These are phyloP conservation scores for Colletotrichum sublineola DNA, from an alignment of 2,329 filamentous ascomycete genomes.

Conservation along the genomic window DNA sequence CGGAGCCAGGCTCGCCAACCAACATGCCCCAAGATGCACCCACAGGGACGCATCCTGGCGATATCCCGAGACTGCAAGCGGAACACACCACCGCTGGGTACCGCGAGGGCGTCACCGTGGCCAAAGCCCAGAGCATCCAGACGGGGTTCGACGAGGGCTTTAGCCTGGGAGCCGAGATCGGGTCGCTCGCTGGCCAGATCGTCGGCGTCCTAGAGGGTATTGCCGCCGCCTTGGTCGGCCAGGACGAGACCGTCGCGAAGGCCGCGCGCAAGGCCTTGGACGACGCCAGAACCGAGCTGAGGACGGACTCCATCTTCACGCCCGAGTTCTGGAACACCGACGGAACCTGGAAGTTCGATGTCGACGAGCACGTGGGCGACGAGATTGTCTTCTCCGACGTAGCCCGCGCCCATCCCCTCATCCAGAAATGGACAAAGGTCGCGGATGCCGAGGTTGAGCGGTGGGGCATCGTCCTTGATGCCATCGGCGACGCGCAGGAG, in stretches of 20 bases:
- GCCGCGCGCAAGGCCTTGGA: constrained; percentile 51
- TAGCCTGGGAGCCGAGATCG: constrained; percentile 84
- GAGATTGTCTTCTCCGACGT: constrained; percentile 72
- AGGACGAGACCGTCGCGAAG: constrained; percentile 43
- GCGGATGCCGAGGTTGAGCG: constrained; percentile 49
- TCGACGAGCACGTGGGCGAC: constrained; percentile 55
- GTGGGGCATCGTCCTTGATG: constrained; percentile 52
- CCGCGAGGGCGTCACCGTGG: constrained; percentile 83
- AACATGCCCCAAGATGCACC: constrained; percentile 13
- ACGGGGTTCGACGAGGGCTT: constrained; percentile 94
- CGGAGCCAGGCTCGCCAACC: constrained; percentile 36
- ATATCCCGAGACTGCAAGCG: constrained; percentile 79
- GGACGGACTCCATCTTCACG: constrained; percentile 73
- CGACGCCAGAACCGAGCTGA: constrained; percentile 71
- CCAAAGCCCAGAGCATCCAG: constrained; percentile 84
- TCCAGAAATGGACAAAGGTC: constrained; percentile 70
- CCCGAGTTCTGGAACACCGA: constrained; percentile 76
- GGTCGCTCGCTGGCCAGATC: constrained; percentile 78
- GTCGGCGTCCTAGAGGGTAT: constrained; percentile 84
- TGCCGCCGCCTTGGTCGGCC: constrained; percentile 58
- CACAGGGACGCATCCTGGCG: constrained; percentile 61
- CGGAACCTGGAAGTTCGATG: constrained; percentile 78
- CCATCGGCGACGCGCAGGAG: constrained; percentile 50
- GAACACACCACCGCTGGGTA: constrained; percentile 90
- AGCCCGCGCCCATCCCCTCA: constrained; percentile 75